Conservation (phyloP, 139 green algal species). For the Pleodorina starrii region DNA sequence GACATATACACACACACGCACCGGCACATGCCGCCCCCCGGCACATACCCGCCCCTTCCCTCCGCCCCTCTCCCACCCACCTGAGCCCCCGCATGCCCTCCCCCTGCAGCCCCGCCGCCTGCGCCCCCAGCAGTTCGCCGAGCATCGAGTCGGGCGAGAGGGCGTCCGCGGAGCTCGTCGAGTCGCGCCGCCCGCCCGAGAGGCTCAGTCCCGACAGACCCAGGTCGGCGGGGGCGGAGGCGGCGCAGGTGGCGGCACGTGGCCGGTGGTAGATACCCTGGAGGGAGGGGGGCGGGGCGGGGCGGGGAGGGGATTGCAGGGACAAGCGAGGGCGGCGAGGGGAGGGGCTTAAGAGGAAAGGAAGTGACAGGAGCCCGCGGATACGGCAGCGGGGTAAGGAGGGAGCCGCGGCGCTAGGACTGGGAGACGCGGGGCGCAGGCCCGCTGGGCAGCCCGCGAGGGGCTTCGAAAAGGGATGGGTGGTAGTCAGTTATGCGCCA, state of each 20-base stretch:
- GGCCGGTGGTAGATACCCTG: constrained; percentile 56
- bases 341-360: not conserved
- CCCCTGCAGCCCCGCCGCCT: not conserved
- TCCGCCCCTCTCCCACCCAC: not conserved
- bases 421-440: not conserved
- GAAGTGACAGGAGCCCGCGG: not conserved
- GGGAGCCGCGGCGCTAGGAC: not conserved
- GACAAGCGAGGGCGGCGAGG: not conserved
- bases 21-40: not conserved
- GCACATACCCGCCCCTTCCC: not conserved
- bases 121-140: not conserved
- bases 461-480: not conserved
- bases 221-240: constrained; percentile 23
- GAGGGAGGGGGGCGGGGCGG: too few species aligned
- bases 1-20: not conserved
- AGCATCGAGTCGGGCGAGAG: constrained; percentile 52
- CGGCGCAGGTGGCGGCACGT: constrained; percentile 4
- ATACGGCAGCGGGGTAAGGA: not conserved
- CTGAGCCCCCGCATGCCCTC: not conserved
- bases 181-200: constrained; percentile 5
- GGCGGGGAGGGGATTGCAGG: too few species aligned
- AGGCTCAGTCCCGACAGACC: not conserved
- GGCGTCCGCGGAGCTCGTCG: constrained; percentile 28
- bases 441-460: not conserved
- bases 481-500: not conserved